These are phyloP conservation scores for Antitrichia curtipendula DNA, from an alignment of 225 moss, liverwort and hornwort genomes.

Conservation along the genomic window DNA sequence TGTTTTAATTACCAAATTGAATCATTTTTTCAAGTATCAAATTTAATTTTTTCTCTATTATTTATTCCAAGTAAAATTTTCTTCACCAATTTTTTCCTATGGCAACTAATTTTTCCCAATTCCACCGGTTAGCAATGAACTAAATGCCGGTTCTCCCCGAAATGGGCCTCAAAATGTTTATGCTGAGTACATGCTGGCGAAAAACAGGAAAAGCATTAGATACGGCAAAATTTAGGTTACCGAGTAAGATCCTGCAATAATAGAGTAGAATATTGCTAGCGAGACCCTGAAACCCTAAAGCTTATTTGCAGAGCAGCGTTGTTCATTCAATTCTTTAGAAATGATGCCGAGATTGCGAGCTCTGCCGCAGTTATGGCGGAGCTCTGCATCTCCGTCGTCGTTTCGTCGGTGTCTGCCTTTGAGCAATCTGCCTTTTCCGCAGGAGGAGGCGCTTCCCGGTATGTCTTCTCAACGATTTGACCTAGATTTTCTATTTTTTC, in stretches of 20 bases:
- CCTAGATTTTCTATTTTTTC: background rate
- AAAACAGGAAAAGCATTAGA: background rate
- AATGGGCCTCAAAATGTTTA: background rate
- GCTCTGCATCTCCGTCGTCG: background rate
- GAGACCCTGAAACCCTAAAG: background rate
- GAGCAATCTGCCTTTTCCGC: background rate
- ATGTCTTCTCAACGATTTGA: background rate
- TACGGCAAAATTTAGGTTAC: background rate
- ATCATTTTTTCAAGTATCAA: background rate
- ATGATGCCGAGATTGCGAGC: slow-evolving; percentile 1
- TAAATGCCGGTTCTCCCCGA: background rate
- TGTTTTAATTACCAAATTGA: background rate
- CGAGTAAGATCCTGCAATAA: background rate
- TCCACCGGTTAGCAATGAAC: background rate
- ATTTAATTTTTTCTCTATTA: accelerated
- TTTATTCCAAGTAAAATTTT: background rate
- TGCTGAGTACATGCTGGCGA: background rate
- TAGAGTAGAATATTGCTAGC: background rate
- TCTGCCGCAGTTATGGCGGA: background rate
- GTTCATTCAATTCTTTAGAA: background rate
- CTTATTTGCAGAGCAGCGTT: background rate
- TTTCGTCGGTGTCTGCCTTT: background rate
- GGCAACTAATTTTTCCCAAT: background rate
- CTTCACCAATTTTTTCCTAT: background rate
- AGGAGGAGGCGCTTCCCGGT: background rate